phyloP scores from a whole-genome alignment of 352 stramenopile species.

The Globisporangium parvum region DNA sequence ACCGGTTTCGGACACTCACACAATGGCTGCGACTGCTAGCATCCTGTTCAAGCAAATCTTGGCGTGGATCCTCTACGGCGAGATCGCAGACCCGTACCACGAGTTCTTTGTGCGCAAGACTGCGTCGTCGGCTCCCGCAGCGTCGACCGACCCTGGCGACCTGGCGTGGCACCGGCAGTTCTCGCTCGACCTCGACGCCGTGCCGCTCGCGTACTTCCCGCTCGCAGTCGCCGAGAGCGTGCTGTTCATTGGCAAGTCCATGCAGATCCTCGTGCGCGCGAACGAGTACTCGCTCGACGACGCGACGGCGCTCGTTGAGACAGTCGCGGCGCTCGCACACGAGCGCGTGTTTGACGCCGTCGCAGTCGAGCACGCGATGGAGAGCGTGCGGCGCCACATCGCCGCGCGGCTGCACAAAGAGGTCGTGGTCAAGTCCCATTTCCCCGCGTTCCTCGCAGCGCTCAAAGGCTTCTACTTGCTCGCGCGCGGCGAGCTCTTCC shows the following conservation, averaged over 20 bases:
- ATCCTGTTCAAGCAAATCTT: conserved; percentile 78
- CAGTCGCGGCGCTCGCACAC: conserved; percentile 29
- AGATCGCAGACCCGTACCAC: conserved; percentile 57
- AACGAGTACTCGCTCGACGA: conserved; percentile 43
- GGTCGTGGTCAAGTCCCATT: conserved; percentile 61
- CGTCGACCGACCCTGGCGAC: conserved; percentile 5
- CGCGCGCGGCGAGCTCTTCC: conserved; percentile 61
- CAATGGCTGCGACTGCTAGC: conserved; percentile 11
- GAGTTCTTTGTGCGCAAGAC: conserved; percentile 72
- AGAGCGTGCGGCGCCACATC: conserved; percentile 48
- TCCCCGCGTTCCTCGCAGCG: conserved; percentile 44
- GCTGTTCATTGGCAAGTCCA: conserved; percentile 60
- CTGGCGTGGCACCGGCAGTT: conserved; percentile 48
- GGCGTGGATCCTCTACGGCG: conserved; percentile 72
- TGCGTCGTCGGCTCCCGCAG: not conserved
- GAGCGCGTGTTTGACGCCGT: conserved; percentile 40
- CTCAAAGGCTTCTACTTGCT: conserved; percentile 71
- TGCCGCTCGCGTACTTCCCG: conserved; percentile 59
- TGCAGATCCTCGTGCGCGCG: conserved; percentile 45
- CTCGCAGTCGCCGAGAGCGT: conserved; percentile 53
- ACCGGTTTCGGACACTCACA: not conserved
- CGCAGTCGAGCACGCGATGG: conserved; percentile 45
- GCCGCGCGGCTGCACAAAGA: conserved; percentile 50
- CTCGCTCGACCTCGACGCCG: conserved; percentile 41
- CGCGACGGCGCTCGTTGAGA: conserved; percentile 35